phyloP scores from a whole-genome alignment of 202 grass and related monocot genomes.

The Brachypodium distachyon region DNA sequence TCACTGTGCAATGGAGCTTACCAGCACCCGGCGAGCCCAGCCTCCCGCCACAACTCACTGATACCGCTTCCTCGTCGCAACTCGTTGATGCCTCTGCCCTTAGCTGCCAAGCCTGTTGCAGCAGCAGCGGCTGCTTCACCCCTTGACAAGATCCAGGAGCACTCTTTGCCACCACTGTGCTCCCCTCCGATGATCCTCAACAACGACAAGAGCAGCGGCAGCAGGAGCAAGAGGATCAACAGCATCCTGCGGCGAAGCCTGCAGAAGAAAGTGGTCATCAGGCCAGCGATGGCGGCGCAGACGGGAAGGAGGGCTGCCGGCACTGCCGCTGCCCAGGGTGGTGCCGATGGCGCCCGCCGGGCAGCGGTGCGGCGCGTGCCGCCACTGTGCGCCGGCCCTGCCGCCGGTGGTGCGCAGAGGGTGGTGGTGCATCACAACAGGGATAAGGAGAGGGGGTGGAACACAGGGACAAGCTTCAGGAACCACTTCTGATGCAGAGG shows the following conservation, averaged over 20 bases:
- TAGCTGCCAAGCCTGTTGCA: background rate
- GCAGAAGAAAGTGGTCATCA: slow-evolving; percentile 93
- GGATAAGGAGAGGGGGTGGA: slow-evolving; percentile 74
- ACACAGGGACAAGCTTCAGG: slow-evolving; percentile 28
- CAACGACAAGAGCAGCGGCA: slow-evolving; percentile 17
- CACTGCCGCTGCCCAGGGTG: background rate
- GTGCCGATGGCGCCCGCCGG: slow-evolving; percentile 22
- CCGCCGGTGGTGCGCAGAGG: background rate
- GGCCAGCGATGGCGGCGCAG: slow-evolving; percentile 33
- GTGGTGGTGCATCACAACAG: slow-evolving; percentile 23
- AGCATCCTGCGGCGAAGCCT: slow-evolving; percentile 82
- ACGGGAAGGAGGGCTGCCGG: slow-evolving; percentile 22
- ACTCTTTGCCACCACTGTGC: background rate
- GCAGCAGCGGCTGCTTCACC: background rate
- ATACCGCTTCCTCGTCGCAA: slow-evolving; percentile 38
- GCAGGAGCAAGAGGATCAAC: slow-evolving; percentile 53
- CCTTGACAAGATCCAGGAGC: slow-evolving; percentile 29
- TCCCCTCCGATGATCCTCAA: slow-evolving; percentile 13
- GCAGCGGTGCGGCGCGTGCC: slow-evolving; percentile 26
- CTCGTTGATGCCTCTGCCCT: slow-evolving; percentile 24
- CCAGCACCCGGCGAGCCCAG: background rate
- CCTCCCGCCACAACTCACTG: slow-evolving; percentile 27
- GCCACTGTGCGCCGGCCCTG: background rate
- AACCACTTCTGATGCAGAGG: background rate
- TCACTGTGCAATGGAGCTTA: slow-evolving; percentile 36